phyloP scores from a whole-genome alignment of 2,329 filamentous ascomycete genomes.

The Phialemonium atrogriseum region DNA sequence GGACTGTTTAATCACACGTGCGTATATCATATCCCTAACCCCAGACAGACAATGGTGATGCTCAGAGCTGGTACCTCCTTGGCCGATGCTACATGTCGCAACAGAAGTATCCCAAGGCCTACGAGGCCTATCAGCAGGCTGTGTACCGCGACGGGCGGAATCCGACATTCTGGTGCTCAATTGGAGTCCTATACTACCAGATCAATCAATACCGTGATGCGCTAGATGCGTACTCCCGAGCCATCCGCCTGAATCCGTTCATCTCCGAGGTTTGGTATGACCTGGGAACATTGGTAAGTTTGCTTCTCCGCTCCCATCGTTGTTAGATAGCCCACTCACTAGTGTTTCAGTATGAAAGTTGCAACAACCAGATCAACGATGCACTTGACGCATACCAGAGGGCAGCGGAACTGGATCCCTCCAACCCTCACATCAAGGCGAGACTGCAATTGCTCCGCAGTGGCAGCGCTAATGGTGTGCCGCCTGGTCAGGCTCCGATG shows the following conservation, averaged over 20 bases:
- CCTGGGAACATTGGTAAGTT: constrained; percentile 80
- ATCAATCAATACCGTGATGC: constrained; percentile 99
- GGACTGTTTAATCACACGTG: constrained; percentile 1
- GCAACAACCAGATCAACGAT: constrained; percentile 97
- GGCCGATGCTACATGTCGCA: constrained; percentile 99
- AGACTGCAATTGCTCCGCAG: constrained; percentile 82
- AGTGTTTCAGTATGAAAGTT: constrained; percentile 74
- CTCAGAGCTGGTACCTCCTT: constrained; percentile 97
- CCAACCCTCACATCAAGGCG: constrained; percentile 93
- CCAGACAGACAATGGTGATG: constrained; percentile 73
- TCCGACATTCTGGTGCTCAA: constrained; percentile 98
- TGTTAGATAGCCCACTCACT: constrained; percentile 12
- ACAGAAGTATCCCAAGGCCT: constrained; percentile 97
- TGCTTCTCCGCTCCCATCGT: constrained; percentile 10
- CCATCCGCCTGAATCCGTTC: constrained; percentile 93
- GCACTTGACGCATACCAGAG: constrained; percentile 92
- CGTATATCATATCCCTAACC: constrained; percentile 19
- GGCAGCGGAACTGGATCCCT: constrained; percentile 87
- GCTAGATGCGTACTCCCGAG: constrained; percentile 92
- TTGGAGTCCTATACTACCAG: constrained; percentile 97
- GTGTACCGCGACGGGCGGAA: constrained; percentile 97
- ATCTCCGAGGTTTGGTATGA: constrained; percentile 99
- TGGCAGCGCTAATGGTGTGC: constrained; percentile 63
- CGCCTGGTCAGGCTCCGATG: constrained; percentile 70
- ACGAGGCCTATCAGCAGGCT: constrained; percentile 96